phyloP scores from a whole-genome alignment of 345 rosid genomes.

The Gossypium thurberi region DNA sequence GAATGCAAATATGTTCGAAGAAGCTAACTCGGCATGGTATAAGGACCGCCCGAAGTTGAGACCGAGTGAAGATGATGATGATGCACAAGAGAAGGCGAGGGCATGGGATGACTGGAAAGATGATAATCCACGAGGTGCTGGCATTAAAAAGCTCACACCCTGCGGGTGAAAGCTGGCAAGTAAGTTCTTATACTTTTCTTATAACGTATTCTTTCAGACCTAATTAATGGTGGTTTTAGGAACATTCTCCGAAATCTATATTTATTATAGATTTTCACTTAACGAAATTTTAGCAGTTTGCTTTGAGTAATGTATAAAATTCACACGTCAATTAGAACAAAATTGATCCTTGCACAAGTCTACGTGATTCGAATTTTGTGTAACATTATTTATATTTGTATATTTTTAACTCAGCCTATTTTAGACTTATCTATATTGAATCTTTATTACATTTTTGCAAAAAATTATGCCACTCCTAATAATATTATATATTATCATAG shows the following conservation, averaged over 20 bases:
- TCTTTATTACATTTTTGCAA: too few relatives aligned
- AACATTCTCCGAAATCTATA: background rate
- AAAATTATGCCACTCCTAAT: too few relatives aligned
- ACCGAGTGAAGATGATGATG: slow-evolving; percentile 58
- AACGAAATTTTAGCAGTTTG: slow-evolving; percentile 7
- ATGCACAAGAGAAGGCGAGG: slow-evolving; percentile 66
- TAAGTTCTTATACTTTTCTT: background rate
- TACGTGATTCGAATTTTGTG: too few relatives aligned
- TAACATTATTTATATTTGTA: too few relatives aligned
- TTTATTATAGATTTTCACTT: background rate
- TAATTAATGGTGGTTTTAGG: background rate
- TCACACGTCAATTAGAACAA: background rate
- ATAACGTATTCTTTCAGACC: slow-evolving; percentile 3
- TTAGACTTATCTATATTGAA: too few relatives aligned
- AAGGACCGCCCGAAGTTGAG: slow-evolving; percentile 44
- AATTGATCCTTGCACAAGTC: too few relatives aligned
- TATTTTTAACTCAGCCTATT: too few relatives aligned
- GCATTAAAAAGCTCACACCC: slow-evolving; percentile 93
- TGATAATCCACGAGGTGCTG: slow-evolving; percentile 95
- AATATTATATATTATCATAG: too few relatives aligned
- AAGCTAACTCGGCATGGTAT: slow-evolving; percentile 84
- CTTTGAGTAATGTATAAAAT: background rate
- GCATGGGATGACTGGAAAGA: slow-evolving; percentile 98
- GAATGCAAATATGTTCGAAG: slow-evolving; percentile 70
- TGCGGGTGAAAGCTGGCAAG: slow-evolving; percentile 48